A percentile compares a stretch with the other conserved stretches of the same genome.
Conservation (phyloP, 495 filamentous ascomycete genomes). For the Penicillium nucicola region DNA sequence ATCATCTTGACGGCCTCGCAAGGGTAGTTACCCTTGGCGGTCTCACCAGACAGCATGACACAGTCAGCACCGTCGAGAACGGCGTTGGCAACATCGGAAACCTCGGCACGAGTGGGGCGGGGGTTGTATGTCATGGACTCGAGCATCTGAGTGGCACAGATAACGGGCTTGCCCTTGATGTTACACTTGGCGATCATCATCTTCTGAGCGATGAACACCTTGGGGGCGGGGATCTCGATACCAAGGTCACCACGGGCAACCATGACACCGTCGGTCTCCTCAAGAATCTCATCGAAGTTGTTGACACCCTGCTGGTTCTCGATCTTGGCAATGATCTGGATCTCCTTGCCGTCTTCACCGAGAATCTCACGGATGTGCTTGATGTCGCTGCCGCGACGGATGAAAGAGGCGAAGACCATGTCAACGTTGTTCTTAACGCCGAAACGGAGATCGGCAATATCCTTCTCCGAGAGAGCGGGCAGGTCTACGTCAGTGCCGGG, state of each 20-base stretch:
- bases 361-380: conserved; percentile 85
- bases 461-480: conserved; percentile 96
- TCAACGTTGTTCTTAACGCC: conserved; percentile 97
- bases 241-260: conserved; percentile 97
- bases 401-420: conserved; percentile 99
- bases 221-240: conserved; percentile 96
- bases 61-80: conserved; percentile 97
- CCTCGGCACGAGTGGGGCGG: conserved; percentile 94
- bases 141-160: conserved; percentile 90
- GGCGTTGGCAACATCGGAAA: conserved; percentile 97
- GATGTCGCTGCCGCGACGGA: conserved; percentile 90
- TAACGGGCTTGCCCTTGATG: conserved; percentile 96
- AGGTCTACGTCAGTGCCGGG: conserved; percentile 98
- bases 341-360: conserved; percentile 88
- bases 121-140: conserved; percentile 99
- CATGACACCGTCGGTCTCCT: conserved; percentile 98
- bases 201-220: conserved; percentile 99
- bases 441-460: conserved; percentile 86
- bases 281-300: conserved; percentile 97
- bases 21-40: conserved; percentile 95
- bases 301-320: conserved; percentile 99
- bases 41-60: conserved; percentile 99
- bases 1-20: conserved; percentile 92
- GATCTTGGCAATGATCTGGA: conserved; percentile 99
- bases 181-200: conserved; percentile 99